A percentile compares a stretch with the other conserved stretches of the same genome.
These are phyloP conservation scores for Rosa persica DNA, from an alignment of 306 rosid genomes.

Conservation along the genomic window DNA sequence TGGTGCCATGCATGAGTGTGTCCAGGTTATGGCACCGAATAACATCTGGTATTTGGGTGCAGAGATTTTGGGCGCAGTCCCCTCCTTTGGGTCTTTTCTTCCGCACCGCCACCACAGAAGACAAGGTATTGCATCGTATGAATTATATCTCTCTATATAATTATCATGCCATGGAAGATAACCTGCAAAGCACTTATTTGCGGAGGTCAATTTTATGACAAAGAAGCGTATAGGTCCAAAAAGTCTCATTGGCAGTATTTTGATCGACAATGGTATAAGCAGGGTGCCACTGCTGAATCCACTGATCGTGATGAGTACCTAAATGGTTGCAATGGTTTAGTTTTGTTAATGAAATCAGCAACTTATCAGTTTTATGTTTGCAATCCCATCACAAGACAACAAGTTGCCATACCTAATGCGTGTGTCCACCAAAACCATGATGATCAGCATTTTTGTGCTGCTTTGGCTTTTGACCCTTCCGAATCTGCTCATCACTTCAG, in stretches of 20 bases:
- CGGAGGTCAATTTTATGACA: too few species aligned
- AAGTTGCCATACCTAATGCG: too few species aligned
- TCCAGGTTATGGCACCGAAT: constrained; percentile 9
- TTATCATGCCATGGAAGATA: too few species aligned
- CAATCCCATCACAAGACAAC: constrained; percentile 10
- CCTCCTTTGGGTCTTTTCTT: too few species aligned
- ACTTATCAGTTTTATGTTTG: background rate
- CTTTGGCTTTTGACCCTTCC: constrained; percentile 9
- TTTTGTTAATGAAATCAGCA: background rate
- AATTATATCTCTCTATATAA: too few species aligned
- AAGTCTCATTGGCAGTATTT: too few species aligned
- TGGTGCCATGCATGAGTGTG: constrained; percentile 12
- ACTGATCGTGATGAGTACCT: background rate
- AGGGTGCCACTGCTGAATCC: background rate
- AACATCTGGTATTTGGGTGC: constrained; percentile 2
- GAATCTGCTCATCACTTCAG: constrained; percentile 10
- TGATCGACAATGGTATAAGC: background rate
- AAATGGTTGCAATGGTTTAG: constrained; percentile 11
- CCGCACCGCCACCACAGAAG: too few species aligned
- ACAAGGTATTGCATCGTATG: too few species aligned
- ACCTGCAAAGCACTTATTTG: too few species aligned
- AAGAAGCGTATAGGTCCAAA: too few species aligned
- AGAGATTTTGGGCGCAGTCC: background rate
- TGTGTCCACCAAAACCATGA: background rate
- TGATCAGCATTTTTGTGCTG: background rate